A percentile compares a stretch with the other conserved stretches of the same genome.
These are phyloP conservation scores for Phialophora macrospora DNA, from an alignment of 2,329 filamentous ascomycete genomes.

Conservation along the genomic window DNA sequence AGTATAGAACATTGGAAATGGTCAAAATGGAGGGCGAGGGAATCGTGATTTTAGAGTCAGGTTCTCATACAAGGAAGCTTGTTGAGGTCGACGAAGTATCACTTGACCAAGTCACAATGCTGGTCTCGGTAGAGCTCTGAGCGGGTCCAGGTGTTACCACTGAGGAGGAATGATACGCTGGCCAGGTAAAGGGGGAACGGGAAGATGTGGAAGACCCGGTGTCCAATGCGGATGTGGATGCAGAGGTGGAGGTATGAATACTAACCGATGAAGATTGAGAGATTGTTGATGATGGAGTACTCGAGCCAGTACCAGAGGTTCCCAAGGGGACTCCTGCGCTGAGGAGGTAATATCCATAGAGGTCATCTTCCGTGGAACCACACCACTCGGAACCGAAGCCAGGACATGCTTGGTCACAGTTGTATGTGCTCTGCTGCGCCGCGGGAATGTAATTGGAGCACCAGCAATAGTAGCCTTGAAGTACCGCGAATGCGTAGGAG, in stretches of 20 bases:
- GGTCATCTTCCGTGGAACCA: conserved; percentile 47
- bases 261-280: conserved; percentile 38
- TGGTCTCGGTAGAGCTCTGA: conserved; percentile 36
- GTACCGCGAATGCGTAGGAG: conserved; percentile 53
- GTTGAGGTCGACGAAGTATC: conserved; percentile 26
- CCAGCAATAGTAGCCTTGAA: conserved; percentile 56
- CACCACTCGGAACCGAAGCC: conserved; percentile 55
- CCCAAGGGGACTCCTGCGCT: conserved; percentile 32
- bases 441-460: conserved; percentile 55
- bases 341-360: conserved; percentile 53
- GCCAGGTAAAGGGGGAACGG: conserved; percentile 21
- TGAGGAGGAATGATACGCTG: conserved; percentile 24
- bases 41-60: conserved; percentile 16
- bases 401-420: conserved; percentile 51
- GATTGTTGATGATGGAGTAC: conserved; percentile 39
- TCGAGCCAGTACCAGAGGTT: conserved; percentile 31
- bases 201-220: conserved; percentile 29
- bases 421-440: conserved; percentile 42
- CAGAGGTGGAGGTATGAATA: conserved; percentile 31
- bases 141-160: conserved; percentile 34
- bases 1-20: not conserved
- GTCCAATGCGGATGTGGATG: conserved; percentile 10
- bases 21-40: not conserved
- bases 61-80: conserved; percentile 35
- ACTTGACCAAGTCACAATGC: conserved; percentile 31